Conservation (phyloP, 2,329 filamentous ascomycete genomes). For the Nemania sp. region DNA sequence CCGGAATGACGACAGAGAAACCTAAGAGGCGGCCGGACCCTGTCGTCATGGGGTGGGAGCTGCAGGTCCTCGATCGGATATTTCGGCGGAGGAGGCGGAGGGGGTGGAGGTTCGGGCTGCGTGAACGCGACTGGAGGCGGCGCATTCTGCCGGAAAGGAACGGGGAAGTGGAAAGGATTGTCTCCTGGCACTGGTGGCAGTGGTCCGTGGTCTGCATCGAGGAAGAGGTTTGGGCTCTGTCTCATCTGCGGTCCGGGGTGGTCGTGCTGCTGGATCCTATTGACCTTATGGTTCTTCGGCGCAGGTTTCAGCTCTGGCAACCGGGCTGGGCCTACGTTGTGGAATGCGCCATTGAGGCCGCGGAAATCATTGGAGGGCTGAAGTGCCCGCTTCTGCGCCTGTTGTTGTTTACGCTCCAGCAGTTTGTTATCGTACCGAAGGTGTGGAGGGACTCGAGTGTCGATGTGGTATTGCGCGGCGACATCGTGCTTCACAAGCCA, state of each 20-base stretch:
- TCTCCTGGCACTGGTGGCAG: conserved; percentile 48
- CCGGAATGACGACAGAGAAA: conserved; percentile 71
- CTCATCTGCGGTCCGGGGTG: conserved; percentile 45
- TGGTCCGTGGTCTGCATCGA: conserved; percentile 43
- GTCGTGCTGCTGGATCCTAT: conserved; percentile 53
- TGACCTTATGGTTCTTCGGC: conserved; percentile 66
- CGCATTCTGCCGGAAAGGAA: conserved; percentile 48
- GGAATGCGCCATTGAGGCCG: conserved; percentile 43
- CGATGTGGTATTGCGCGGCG: conserved; percentile 81
- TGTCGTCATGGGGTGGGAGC: conserved; percentile 67
- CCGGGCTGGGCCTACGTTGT: conserved; percentile 54
- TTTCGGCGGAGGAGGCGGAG: conserved; percentile 74
- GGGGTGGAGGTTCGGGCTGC: conserved; percentile 59
- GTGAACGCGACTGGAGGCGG: conserved; percentile 47
- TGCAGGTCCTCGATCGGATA: conserved; percentile 96
- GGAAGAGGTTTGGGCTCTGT: conserved; percentile 43
- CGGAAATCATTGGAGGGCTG: conserved; percentile 41
- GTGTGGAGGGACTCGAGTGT: conserved; percentile 81
- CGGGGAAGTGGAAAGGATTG: conserved; percentile 52
- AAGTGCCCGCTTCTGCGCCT: conserved; percentile 65
- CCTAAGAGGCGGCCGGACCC: conserved; percentile 73
- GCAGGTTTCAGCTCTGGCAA: conserved; percentile 75
- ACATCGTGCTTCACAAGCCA: conserved; percentile 92
- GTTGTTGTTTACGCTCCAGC: conserved; percentile 73
- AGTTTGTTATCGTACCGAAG: conserved; percentile 80